Evolutionary conservation across 768 basidiomycete species (phyloP), one percentile per base, ranked within the genome.

Genomic region (Hygrocybe punicea): DNA sequence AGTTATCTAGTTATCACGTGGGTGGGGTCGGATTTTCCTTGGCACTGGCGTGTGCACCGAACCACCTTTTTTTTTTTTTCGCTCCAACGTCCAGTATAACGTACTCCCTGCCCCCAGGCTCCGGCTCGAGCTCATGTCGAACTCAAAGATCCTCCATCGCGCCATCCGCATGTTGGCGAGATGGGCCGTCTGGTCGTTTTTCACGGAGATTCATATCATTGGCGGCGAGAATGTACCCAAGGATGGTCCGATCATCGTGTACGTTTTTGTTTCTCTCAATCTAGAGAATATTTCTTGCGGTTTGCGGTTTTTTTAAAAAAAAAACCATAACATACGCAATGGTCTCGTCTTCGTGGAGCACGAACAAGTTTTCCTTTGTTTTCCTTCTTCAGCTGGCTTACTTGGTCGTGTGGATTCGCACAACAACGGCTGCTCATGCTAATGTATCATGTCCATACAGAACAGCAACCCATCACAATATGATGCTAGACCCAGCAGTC

Each of bases 161-260:
- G 66, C 90, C 36, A 78, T 97, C 58, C 84, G 89, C 53, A 74
- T 75, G 45, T 72, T 94, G 49, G 88, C 94, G 21, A 74, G 79
- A 33, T 83, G 84, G 73, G 88, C 92, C 2, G 81, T 92, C 10
- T 78, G 83, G 68, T 87, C 90, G 5, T 98, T 98, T 78, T 98
- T 96, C 78, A 84, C 83, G 0, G 88, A 93, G 70, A 82, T 97
- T 48, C 86, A 84, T 65, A 84, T 97, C 57, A 81, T 96, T 59
- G 93, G 91, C 49, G 84, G 81, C 40, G 93, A 96, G 71, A 87
- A 95, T 69, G 91, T 98, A 13, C 94, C 96, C 3, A 72, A 69
- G 65, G 80, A 87, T 59, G 94, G 93, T 1, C 93, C 94, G n/a
- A 85, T 97, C 63, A 90, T 98, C 63, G 86, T 95, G 92, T 95